Evolutionary conservation across 2,329 filamentous ascomycete genomes (phyloP), one percentile per base, ranked within the genome.

Genomic region (Aureobasidium sp.): DNA sequence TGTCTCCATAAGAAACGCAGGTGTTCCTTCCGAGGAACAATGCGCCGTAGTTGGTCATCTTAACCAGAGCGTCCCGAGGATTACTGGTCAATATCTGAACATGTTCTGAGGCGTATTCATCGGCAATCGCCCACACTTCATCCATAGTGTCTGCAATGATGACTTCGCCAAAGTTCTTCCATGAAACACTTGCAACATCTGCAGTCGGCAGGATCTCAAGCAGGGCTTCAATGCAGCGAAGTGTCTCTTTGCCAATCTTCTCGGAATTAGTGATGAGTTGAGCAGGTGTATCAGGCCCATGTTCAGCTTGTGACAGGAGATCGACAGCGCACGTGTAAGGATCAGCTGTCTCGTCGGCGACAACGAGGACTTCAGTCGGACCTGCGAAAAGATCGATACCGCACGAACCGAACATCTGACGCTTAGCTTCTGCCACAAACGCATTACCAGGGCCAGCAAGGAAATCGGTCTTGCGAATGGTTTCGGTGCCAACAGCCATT

Each of bases 341-440:
- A 60, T 77, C 72, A 0, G 75, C 74, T 1, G 63, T 53, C 35
- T 71, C 42, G 53, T 79, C 76, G 2, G 74, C 74, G 0, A 78
- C 71, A 25, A 79, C 70, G 8, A 78, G 64, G 17, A 78, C 64
- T 60, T 80, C 77, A 0, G 76, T 79, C 10, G 77, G 77, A 0
- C 77, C 77, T 0, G 77, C 77, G 19, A 75, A 69, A 1, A 79
- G 66, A 58, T 79, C 76, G 53, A 79, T 80, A 5, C 77, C 76
- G 24, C 79, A 71, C 52, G 74, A 69, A 14, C 76, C 77, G 54
- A 77, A 79, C 0, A 79, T 63, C 59, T 77, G 76, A 0, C 75
- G 67, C 60, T 79, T 80, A 0, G 71, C 76, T 59, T 69, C 77
- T 3, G 77, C 75, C 0, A 80, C 76, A 59, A 78, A 79, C 1